Evolutionary conservation across 2,329 filamentous ascomycete genomes (phyloP), one percentile per base, ranked within the genome.

Genomic region (Calonectria crousiana): DNA sequence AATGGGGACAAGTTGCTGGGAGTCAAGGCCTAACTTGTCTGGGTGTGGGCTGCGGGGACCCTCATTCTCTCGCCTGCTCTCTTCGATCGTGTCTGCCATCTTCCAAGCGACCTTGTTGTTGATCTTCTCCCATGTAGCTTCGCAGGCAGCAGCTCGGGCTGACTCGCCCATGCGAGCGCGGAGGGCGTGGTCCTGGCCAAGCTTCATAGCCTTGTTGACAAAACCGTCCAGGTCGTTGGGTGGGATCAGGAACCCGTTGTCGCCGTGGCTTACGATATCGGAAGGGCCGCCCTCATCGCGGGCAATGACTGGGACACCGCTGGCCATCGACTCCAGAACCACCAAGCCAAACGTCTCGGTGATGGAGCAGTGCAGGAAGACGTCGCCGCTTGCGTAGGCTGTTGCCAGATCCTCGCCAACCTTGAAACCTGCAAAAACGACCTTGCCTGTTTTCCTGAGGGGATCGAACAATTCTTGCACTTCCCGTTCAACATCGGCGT

Each of bases 271-370:
- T 44, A 94, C 88, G 68, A 92, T 93, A 79, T 94, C 92, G 44
- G 91, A 92, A 0, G 93, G 93, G 0, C 93, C 93, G 13, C 93
- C 93, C 80, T 93, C 91, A 78, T 94, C 92, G 58, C 93, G 88
- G 3, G 93, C 93, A 67, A 94, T 87, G 30, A 94, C 92, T 0
- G 92, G 92, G 3, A 95, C 88, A 3, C 92, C 92, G 75, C 92
- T 93, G 0, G 92, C 92, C 92, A 94, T 94, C 4, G 91, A 90
- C 82, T 94, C 93, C 2, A 94, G 85, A 1, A 94, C 92, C 0
- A 94, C 92, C 13, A 94, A 85, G 0, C 93, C 93, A 82, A 94
- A 94, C 0, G 93, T 94, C 83, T 94, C 93, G 0, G 92, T 94
- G 72, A 94, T 86, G 28, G 91, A 94, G 83, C 92, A 93, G 84